phyloP scores from a whole-genome alignment of 306 rosid genomes.

The Dalbergia cochinchinensis region DNA sequence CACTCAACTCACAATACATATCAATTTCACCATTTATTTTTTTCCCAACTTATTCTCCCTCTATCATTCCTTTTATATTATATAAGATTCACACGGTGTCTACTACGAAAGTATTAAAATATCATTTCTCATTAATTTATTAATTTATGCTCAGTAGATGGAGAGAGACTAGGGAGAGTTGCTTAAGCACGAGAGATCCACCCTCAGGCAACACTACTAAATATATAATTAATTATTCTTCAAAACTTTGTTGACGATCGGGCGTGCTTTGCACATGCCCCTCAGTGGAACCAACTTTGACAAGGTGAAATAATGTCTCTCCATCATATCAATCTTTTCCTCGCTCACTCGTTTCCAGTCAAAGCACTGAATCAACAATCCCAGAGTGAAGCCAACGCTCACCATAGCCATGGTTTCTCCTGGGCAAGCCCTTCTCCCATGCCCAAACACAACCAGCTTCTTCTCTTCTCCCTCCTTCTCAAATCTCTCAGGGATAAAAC shows the following conservation, averaged over 20 bases:
- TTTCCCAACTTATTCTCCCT: too few species aligned
- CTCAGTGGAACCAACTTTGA: constrained; percentile 5
- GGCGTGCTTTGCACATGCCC: constrained; percentile 35
- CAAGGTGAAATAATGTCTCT: constrained; percentile 7
- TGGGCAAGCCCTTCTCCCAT: constrained; percentile 44
- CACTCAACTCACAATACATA: too few species aligned
- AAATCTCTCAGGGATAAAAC: constrained; percentile 41
- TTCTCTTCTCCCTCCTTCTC: constrained; percentile 22
- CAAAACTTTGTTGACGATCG: not conserved
- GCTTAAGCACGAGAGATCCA: too few species aligned
- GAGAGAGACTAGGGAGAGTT: too few species aligned
- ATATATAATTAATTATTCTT: not conserved
- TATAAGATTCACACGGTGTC: too few species aligned
- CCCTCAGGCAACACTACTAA: not conserved
- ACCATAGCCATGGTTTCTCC: constrained; percentile 21
- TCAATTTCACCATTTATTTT: too few species aligned
- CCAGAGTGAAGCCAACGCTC: constrained; percentile 10
- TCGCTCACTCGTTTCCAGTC: constrained; percentile 31
- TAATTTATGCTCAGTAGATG: too few species aligned
- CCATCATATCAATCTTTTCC: constrained; percentile 31
- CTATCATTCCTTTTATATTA: too few species aligned
- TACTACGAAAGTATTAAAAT: too few species aligned
- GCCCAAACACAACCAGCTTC: constrained; percentile 14
- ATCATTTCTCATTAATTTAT: too few species aligned
- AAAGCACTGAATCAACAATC: constrained; percentile 38